Conservation (phyloP, 192 early-diverging fungal genomes). For the Thamnidium elegans region DNA sequence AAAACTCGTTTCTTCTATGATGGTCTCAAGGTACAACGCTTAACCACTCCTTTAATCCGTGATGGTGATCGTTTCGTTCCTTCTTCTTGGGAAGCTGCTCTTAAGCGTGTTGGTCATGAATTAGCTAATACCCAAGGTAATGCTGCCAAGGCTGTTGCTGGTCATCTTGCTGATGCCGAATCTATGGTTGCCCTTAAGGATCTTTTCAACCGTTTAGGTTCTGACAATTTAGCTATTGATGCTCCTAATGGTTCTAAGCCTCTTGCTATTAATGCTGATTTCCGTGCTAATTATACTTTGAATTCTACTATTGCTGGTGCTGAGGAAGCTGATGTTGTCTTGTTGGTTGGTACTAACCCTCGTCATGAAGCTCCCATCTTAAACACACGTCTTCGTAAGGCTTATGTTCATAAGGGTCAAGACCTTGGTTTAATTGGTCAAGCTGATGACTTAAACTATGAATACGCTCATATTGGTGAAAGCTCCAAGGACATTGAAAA, state of each 20-base stretch:
- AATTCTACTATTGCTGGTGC: slow-evolving; percentile 83
- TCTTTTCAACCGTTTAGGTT: slow-evolving; percentile 81
- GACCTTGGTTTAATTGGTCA: slow-evolving; percentile 83
- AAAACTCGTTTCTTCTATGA: slow-evolving; percentile 95
- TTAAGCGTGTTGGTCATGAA: slow-evolving; percentile 66
- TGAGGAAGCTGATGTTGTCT: slow-evolving; percentile 90
- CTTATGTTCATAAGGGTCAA: slow-evolving; percentile 78
- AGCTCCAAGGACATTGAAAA: slow-evolving; percentile 63
- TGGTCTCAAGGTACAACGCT: slow-evolving; percentile 93
- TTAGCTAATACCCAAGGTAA: slow-evolving; percentile 57
- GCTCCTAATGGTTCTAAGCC: slow-evolving; percentile 46
- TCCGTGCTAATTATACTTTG: slow-evolving; percentile 87
- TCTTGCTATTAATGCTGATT: slow-evolving; percentile 62
- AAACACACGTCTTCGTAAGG: slow-evolving; percentile 94
- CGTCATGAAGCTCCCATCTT: slow-evolving; percentile 94
- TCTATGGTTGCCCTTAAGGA: slow-evolving; percentile 93
- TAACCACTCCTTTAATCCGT: slow-evolving; percentile 89
- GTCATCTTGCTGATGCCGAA: slow-evolving; percentile 93
- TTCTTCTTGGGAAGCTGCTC: slow-evolving; percentile 84
- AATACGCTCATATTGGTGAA: slow-evolving; percentile 81
- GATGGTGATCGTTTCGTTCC: slow-evolving; percentile 79
- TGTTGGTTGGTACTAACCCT: slow-evolving; percentile 94
- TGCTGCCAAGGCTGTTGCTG: slow-evolving; percentile 82
- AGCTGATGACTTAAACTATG: slow-evolving; percentile 81
- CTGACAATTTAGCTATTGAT: slow-evolving; percentile 85